Base-by-base conservation (phyloP, 805 yeast genomes). In the Nakazawaea wyomingensis region DNA sequence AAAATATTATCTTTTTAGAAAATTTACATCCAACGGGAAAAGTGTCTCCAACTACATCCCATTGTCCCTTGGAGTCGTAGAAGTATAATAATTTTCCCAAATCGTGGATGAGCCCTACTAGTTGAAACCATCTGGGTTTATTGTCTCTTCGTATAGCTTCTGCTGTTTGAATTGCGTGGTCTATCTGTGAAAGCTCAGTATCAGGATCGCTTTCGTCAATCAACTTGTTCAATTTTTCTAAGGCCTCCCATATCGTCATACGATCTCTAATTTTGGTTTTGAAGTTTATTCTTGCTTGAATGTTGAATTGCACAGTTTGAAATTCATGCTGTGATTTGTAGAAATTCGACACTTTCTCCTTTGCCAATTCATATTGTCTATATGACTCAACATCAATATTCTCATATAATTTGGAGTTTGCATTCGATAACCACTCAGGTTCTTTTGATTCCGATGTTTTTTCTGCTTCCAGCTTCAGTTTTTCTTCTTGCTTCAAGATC, bases 31-130 rank as follows among this genome's bases (percentile, higher is more conserved):
- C 89, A 20, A 82, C 85, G 0, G 88, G 85, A 53, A 82, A 82
- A 3, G 88, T 82, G 55, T 82, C 89, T 5, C 89, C 89, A 17
- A 82, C 89, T 24, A 82, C 89, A 54, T 82, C 87, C 88, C 88
- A 82, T 56, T 82, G 88, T 6, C 88, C 88, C 51, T 76, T 69
- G 11, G 86, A 80, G 51, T 80, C 87, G 53, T 74, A 82, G 50
- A 81, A 82, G 55, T 82, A 82, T 14, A 82, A 64, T 14, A 82
- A 66, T 53, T 82, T 82, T 0, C 89, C 89, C 47, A 82, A 61
- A 55, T 82, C 89, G 54, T 82, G 89, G 32, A 82, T 78, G 26
- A 82, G 60, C 1, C 89, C 89, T 6, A 82, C 86, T 19, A 82
- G 60, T 57, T 82, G 88, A 67, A 82, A 81, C 89, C 89, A 82